Evolutionary conservation across 768 basidiomycete genomes (phyloP), one percentile per base, ranked within the genome.

Genomic region (Vararia minispora): DNA sequence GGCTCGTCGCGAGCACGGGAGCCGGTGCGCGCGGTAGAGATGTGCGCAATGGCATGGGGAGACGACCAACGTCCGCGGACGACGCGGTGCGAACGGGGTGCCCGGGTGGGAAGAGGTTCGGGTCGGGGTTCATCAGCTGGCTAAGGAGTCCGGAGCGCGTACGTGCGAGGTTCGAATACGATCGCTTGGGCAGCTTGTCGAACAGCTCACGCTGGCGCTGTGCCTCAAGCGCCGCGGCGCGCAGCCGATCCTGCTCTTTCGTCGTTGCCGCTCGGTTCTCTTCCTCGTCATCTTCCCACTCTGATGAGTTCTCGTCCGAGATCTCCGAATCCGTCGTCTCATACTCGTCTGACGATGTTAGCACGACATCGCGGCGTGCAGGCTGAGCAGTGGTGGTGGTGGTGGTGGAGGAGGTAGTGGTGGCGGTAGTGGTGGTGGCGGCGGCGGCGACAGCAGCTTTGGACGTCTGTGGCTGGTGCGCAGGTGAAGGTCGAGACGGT

Each of bases 101-200:
- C 28, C 62, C 67, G 1, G 58, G 55, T 5, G 79, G 77, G 50
- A 82, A 70, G 22, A 74, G 60, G 10, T 61, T 51, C 14, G 78
- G 76, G 50, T 79, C 71, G 1, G 84, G 85, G 45, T 86, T 78
- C 65, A 88, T 66, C 29, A 88, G 58, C 54, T 74, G 74, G 20
- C 72, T 72, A 38, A 86, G 59, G 29, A 82, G 56, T 3, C 83
- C 84, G 7, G 69, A 71, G 33, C 61, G 58, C 8, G 68, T 62
- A 37, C 58, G 74, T 51, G 55, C 75, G 54, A 69, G 56, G 43
- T 74, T 74, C 37, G 72, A 69, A 52, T 80, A 82, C 23, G 75
- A 79, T 21, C 69, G 59, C 36, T 71, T 67, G 1, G 81, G 82
- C 11, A 77, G 65, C 58, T 87, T 86, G 44, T 71, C 67, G 50